These are phyloP conservation scores for Suillus clintonianus DNA, from an alignment of 768 basidiomycete genomes.

Conservation along the genomic window DNA sequence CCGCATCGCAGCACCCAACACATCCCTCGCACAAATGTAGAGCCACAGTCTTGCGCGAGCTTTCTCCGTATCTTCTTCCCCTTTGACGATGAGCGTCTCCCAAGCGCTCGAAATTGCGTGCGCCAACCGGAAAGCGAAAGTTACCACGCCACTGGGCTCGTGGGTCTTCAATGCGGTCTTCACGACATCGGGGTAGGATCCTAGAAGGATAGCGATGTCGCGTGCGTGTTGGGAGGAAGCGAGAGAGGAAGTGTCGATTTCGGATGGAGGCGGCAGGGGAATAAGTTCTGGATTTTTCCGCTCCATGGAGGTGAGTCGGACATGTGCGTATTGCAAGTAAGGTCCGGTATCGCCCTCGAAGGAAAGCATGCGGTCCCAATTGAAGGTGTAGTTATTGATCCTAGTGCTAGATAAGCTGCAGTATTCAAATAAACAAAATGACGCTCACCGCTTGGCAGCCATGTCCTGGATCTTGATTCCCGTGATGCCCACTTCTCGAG, in stretches of 20 bases:
- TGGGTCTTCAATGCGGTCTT: slow-evolving; percentile 80
- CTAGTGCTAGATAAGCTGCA: slow-evolving; percentile 39
- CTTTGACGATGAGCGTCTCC: slow-evolving; percentile 87
- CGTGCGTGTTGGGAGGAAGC: slow-evolving; percentile 70
- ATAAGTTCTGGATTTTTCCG: slow-evolving; percentile 90
- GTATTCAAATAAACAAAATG: not conserved
- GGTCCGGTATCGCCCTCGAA: slow-evolving; percentile 97
- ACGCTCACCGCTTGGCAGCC: slow-evolving; percentile 81
- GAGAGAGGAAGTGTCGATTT: slow-evolving; percentile 71
- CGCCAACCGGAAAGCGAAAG: slow-evolving; percentile 82
- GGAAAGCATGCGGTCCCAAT: slow-evolving; percentile 91
- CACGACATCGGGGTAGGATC: slow-evolving; percentile 90
- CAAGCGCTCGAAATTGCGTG: slow-evolving; percentile 92
- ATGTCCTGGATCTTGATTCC: slow-evolving; percentile 98
- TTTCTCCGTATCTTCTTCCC: slow-evolving; percentile 73
- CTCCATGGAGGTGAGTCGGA: slow-evolving; percentile 85
- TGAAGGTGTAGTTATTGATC: slow-evolving; percentile 95
- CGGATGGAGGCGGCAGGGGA: slow-evolving; percentile 68
- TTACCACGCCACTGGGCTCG: slow-evolving; percentile 91
- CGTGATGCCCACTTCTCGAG: slow-evolving; percentile 86
- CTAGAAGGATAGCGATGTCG: slow-evolving; percentile 85
- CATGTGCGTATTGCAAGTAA: slow-evolving; percentile 96
- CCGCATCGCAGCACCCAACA: slow-evolving; percentile 84
- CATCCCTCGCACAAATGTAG: slow-evolving; percentile 86
- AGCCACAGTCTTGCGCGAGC: slow-evolving; percentile 87